These are phyloP conservation scores for Mariannaea sp. DNA, from an alignment of 2,329 filamentous ascomycete species.

Conservation along the genomic window DNA sequence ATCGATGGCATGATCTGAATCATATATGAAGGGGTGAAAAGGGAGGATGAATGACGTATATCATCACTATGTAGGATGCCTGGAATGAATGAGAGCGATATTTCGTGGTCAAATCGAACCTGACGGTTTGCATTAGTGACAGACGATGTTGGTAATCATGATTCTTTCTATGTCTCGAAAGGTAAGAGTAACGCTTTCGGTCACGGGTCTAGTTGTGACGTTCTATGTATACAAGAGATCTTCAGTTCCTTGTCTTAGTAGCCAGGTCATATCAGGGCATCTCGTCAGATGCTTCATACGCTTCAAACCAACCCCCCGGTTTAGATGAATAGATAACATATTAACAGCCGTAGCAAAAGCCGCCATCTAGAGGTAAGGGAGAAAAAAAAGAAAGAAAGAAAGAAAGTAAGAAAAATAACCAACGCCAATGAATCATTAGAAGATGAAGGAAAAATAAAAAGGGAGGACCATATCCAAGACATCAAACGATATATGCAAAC, in stretches of 20 bases:
- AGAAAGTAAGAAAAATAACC: neutral
- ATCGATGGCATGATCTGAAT: slow-evolving; percentile 14
- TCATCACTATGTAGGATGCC: slow-evolving; percentile 27
- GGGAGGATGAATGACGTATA: slow-evolving; percentile 16
- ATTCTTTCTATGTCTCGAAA: neutral
- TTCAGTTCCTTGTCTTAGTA: neutral
- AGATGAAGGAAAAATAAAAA: neutral
- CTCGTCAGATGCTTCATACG: slow-evolving; percentile 1
- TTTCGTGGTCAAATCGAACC: slow-evolving; percentile 20
- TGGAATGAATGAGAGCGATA: slow-evolving; percentile 35
- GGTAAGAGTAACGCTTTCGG: too few species aligned
- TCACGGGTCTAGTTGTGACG: too few species aligned
- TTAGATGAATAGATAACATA: neutral
- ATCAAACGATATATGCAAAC: neutral
- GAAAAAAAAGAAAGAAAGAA: neutral
- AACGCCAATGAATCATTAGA: too few species aligned
- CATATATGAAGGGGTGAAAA: slow-evolving; percentile 9
- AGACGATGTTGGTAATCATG: neutral
- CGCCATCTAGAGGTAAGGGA: too few species aligned
- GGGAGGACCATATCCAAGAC: neutral
- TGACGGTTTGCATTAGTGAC: neutral
- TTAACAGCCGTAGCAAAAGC: slow-evolving; percentile 1
- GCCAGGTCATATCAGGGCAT: slow-evolving; percentile 10
- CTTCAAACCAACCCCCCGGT: neutral
- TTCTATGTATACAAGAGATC: neutral